Base-by-base conservation (phyloP, 2,329 filamentous ascomycete genomes). In the Catunica adiposa region DNA sequence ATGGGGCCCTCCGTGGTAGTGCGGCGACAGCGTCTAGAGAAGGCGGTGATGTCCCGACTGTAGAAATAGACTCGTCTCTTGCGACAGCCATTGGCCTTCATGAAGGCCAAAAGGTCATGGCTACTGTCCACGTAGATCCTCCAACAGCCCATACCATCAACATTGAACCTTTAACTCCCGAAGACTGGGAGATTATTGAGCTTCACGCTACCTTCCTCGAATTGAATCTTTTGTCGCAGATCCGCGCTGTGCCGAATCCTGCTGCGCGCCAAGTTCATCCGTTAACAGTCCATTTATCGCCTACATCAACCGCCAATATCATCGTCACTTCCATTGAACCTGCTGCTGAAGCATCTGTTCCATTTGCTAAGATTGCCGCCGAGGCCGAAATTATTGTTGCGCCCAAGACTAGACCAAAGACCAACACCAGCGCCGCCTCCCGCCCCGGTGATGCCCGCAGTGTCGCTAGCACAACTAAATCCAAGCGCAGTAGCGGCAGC, bases 111-210 rank as follows among this genome's bases (percentile, higher is more conserved):
- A 94, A 86, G 70, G 79, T 90, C 64, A 75, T 73, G 61, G 73
- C 72, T 50, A 75, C 71, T 37, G 75, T 98, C 60, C 92, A 98
- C 67, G 71, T 96, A 60, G 89, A 98, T 66, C 90, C 90, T 51
- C 89, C 89, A 1, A 71, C 92, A 61, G 88, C 89, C 51, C 88
- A 96, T 67, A 97, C 89, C 1, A 84, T 98, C 68, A 89, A 96
- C 66, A 97, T 98, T 62, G 94, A 98, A 67, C 92, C 92, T 34
- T 70, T 97, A 63, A 97, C 92, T 0, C 82, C 90, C 1, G 88
- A 94, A 58, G 92, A 98, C 66, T 98, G 92, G 92, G 92, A 98
- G 69, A 94, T 97, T 63, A 97, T 98, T 63, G 92, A 98, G 68
- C 74, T 98, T 1, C 92, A 98, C 71, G 92, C 92, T 3, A 92